phyloP scores from a whole-genome alignment of 495 filamentous ascomycete species.

The Haplographium delicatum region DNA sequence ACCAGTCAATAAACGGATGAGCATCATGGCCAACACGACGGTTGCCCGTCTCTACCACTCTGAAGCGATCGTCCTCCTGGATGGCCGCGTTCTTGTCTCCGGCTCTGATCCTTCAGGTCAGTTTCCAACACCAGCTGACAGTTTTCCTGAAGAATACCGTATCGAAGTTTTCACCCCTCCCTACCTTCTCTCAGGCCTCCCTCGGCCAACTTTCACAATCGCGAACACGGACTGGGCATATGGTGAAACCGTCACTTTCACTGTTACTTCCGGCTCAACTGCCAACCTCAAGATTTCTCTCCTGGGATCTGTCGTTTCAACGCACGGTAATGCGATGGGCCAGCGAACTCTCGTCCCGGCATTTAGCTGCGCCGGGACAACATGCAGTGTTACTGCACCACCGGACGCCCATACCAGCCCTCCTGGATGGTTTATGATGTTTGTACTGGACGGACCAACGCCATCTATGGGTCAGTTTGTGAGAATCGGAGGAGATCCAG shows the following conservation, averaged over 20 bases:
- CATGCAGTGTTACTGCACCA: constrained; percentile 51
- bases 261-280: constrained; percentile 21
- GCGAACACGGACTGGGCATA: constrained; percentile 47
- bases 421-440: constrained; percentile 60
- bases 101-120: constrained; percentile 54
- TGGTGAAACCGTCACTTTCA: constrained; percentile 36
- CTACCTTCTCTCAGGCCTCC: constrained; percentile 47
- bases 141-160: constrained; percentile 51
- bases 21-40: constrained; percentile 59
- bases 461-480: constrained; percentile 51
- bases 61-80: constrained; percentile 59
- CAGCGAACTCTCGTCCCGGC: constrained; percentile 54
- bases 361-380: constrained; percentile 22
- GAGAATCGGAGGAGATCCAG: constrained; percentile 60
- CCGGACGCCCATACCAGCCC: constrained; percentile 47
- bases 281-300: constrained; percentile 48
- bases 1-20: constrained; percentile 51
- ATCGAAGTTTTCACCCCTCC: constrained; percentile 62
- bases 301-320: constrained; percentile 51
- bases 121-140: constrained; percentile 24
- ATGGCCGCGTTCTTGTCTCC: constrained; percentile 61
- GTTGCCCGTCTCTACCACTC: constrained; percentile 60
- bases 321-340: constrained; percentile 62
- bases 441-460: constrained; percentile 50
- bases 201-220: constrained; percentile 44